phyloP scores from a whole-genome alignment of 2,329 filamentous ascomycete species.

The Sporothrix euskadiensis region DNA sequence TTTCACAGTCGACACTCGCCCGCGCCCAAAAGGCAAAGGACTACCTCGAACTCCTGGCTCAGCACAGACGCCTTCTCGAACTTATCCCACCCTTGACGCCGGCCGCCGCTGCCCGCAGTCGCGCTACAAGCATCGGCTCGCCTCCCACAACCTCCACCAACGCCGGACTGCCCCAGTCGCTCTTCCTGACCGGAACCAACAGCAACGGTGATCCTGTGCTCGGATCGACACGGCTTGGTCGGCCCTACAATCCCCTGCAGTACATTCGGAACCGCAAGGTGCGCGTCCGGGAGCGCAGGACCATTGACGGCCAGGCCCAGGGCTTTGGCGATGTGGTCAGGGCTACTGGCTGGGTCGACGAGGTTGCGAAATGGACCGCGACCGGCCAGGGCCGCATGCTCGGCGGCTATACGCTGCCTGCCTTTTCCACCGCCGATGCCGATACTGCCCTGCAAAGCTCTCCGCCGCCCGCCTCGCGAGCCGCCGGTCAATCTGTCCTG shows the following conservation, averaged over 20 bases:
- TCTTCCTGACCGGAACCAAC: constrained; percentile 38
- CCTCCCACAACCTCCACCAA: constrained; percentile 42
- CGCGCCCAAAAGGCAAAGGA: constrained; percentile 82
- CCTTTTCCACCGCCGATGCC: constrained; percentile 51
- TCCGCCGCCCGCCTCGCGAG: constrained; percentile 47
- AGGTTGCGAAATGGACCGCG: constrained; percentile 56
- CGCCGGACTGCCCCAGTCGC: neutral
- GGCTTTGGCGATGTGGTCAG: constrained; percentile 74
- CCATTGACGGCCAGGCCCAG: constrained; percentile 71
- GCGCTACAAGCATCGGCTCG: constrained; percentile 46
- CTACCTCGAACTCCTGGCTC: constrained; percentile 80
- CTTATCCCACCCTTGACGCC: constrained; percentile 72
- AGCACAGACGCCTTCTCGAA: constrained; percentile 80
- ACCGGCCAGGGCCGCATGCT: constrained; percentile 37
- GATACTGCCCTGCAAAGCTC: constrained; percentile 44
- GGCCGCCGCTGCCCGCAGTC: constrained; percentile 38
- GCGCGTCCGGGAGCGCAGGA: constrained; percentile 72
- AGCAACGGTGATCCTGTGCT: constrained; percentile 1
- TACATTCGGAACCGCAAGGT: constrained; percentile 89
- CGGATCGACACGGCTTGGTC: constrained; percentile 52
- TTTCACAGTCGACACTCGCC: constrained; percentile 77
- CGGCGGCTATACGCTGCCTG: constrained; percentile 43
- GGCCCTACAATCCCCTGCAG: constrained; percentile 87
- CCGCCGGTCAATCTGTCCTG: neutral
- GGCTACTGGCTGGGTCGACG: constrained; percentile 76